Conservation (phyloP, 305 asterid genomes). For the Fraxinus xanthoxyloides region DNA sequence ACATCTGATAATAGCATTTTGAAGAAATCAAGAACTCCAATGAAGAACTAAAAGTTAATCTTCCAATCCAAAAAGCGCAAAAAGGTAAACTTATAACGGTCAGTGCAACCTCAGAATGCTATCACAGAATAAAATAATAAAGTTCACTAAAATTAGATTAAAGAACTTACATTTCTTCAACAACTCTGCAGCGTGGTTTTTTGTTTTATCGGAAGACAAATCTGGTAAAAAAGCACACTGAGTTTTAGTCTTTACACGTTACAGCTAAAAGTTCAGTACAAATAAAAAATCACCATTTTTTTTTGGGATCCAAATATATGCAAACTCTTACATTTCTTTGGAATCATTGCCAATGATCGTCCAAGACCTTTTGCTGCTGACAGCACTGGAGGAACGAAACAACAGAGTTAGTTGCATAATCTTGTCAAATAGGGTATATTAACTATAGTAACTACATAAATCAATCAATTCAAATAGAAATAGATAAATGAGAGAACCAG, state of each 20-base stretch:
- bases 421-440: background rate
- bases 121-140: background rate
- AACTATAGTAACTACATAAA: background rate
- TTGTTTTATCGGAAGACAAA: slow-evolving; percentile 47
- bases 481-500: slow-evolving; percentile 47
- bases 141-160: background rate
- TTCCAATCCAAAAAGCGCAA: background rate
- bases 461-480: background rate
- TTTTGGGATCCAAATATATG: background rate
- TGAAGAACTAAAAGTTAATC: background rate
- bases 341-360: slow-evolving; percentile 61
- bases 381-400: slow-evolving; percentile 45
- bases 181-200: slow-evolving; percentile 41
- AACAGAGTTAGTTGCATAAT: slow-evolving; percentile 1
- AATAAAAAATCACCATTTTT: background rate
- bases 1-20: slow-evolving; percentile 49
- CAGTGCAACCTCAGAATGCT: background rate
- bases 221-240: slow-evolving; percentile 35
- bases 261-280: background rate
- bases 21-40: slow-evolving; percentile 23
- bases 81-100: background rate
- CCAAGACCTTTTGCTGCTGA: slow-evolving; percentile 74
- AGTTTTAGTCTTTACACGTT: slow-evolving; percentile 15
- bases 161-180: slow-evolving; percentile 62
- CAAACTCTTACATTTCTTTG: slow-evolving; percentile 49